Evolutionary conservation across 441 rosid genomes (phyloP).

Genomic region (Populus trichocarpa): DNA sequence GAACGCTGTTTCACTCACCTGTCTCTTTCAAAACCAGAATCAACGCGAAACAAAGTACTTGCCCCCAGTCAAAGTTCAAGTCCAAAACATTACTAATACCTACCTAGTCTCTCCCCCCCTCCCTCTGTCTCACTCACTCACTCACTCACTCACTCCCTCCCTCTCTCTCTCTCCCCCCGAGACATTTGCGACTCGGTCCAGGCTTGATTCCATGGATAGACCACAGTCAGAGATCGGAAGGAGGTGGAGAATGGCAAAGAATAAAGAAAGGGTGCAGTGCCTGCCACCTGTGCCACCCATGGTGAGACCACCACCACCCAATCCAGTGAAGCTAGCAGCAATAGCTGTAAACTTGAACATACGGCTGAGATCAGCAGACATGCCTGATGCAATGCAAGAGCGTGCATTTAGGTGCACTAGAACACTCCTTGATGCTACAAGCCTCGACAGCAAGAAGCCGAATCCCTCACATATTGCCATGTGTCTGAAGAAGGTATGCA

Average conservation of each 20-base stretch:
- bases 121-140: too few relatives aligned
- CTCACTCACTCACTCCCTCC: too few relatives aligned
- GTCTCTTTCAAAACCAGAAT: not conserved
- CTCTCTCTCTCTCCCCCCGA: not conserved
- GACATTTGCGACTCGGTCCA: not conserved
- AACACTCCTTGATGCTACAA: constrained; percentile 28
- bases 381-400: constrained; percentile 50
- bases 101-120: not conserved
- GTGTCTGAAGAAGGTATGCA: constrained; percentile 44
- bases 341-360: constrained; percentile 43
- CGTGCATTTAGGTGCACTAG: constrained; percentile 47
- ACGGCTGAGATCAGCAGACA: constrained; percentile 57
- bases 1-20: not conserved
- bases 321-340: constrained; percentile 43
- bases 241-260: constrained; percentile 13
- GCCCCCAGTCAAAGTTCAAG: not conserved
- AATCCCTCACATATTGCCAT: constrained; percentile 42
- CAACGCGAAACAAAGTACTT: not conserved
- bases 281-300: constrained; percentile 22
- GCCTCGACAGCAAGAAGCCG: constrained; percentile 22
- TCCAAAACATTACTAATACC: not conserved
- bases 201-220: constrained; percentile 33
- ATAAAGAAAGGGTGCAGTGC: constrained; percentile 13
- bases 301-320: constrained; percentile 9
- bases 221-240: constrained; percentile 20